These are phyloP conservation scores for Orbilia quercus DNA, from an alignment of 2,329 filamentous ascomycete species.

Conservation along the genomic window DNA sequence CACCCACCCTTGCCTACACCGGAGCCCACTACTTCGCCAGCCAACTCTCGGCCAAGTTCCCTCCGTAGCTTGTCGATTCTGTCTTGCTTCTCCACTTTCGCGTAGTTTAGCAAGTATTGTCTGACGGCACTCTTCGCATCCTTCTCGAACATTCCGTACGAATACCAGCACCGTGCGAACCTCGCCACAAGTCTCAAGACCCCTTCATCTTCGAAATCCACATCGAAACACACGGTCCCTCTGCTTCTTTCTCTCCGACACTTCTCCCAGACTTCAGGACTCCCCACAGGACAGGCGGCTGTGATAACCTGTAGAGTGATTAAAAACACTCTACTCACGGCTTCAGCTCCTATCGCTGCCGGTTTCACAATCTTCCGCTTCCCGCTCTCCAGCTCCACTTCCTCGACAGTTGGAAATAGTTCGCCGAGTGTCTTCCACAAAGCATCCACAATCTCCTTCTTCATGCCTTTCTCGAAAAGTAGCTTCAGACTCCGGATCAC, in stretches of 20 bases:
- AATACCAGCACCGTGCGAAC: constrained; percentile 56
- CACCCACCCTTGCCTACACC: constrained; percentile 67
- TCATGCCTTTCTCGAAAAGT: constrained; percentile 63
- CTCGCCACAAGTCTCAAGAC: constrained; percentile 58
- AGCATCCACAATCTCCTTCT: constrained; percentile 72
- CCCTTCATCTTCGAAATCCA: constrained; percentile 61
- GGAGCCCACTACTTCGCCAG: constrained; percentile 70
- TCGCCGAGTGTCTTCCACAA: constrained; percentile 72
- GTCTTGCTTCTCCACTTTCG: constrained; percentile 39
- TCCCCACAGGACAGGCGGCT: constrained; percentile 49
- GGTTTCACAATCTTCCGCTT: constrained; percentile 59
- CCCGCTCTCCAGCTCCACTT: constrained; percentile 15
- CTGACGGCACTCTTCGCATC: constrained; percentile 47
- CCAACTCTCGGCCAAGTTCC: constrained; percentile 63
- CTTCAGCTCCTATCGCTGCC: constrained; percentile 36
- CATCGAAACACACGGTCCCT: constrained; percentile 60
- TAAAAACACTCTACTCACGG: constrained; percentile 58
- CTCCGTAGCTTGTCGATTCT: constrained; percentile 52
- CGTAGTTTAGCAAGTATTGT: constrained; percentile 57
- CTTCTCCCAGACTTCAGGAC: constrained; percentile 57
- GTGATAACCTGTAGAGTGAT: constrained; percentile 59
- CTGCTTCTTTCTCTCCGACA: constrained; percentile 55
- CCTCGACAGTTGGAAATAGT: constrained; percentile 65
- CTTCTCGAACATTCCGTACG: constrained; percentile 44
- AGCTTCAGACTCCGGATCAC: constrained; percentile 27